Percentiles rank a stretch among this genome's conserved stretches.
Conservation (phyloP, 2,329 filamentous ascomycete species). For the Aspergillus fructus region DNA sequence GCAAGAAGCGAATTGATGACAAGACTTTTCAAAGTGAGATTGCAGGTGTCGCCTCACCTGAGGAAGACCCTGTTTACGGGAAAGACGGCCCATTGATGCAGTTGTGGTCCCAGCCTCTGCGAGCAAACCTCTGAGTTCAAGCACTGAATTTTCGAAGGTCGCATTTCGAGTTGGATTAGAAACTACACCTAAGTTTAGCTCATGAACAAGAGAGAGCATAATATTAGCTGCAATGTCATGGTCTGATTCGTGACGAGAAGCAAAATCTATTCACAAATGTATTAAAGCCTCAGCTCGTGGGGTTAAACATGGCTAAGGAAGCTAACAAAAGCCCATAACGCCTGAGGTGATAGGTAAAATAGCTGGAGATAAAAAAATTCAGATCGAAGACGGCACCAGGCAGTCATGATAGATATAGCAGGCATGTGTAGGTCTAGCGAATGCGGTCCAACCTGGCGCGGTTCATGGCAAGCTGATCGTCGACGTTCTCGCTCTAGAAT, state of each 20-base stretch:
- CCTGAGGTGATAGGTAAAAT: constrained; percentile 19
- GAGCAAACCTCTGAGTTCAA: not conserved
- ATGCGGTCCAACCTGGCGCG: constrained; percentile 66
- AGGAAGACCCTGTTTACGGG: constrained; percentile 4
- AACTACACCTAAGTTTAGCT: not conserved
- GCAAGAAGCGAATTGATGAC: not conserved
- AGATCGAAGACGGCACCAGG: constrained; percentile 30
- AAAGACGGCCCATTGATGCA: constrained; percentile 3
- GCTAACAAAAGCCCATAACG: constrained; percentile 21
- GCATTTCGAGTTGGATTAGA: not conserved
- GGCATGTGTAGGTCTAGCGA: constrained; percentile 24
- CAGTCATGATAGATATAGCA: constrained; percentile 17
- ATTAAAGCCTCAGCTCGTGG: not conserved
- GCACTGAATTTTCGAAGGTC: not conserved
- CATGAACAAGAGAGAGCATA: not conserved
- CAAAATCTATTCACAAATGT: constrained; percentile 3
- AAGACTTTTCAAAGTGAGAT: not conserved
- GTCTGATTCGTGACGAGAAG: not conserved
- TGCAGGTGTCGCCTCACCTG: not conserved
- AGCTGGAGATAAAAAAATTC: not conserved
- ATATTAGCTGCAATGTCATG: not conserved
- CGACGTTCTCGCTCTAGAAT: constrained; percentile 73
- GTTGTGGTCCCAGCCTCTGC: not conserved
- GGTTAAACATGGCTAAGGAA: not conserved
- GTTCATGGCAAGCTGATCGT: constrained; percentile 79